Conservation (phyloP, 495 filamentous ascomycete species). For the Penicillium steckii region DNA sequence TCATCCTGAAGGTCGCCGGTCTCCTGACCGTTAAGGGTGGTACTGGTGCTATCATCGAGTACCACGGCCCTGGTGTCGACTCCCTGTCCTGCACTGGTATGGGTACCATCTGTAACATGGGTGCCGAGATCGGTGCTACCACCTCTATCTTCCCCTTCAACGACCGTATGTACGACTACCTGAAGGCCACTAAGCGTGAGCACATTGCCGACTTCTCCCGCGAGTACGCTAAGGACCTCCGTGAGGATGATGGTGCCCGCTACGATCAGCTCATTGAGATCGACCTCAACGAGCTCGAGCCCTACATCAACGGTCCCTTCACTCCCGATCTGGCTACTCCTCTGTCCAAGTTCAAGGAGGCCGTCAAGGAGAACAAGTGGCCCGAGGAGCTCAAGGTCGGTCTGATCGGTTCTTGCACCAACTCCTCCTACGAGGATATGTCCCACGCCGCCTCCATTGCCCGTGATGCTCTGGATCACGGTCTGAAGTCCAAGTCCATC, state of each 20-base stretch:
- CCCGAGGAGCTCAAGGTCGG: conserved; percentile 97
- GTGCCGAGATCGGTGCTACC: conserved; percentile 93
- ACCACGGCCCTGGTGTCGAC: conserved; percentile 83
- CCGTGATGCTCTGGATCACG: conserved; percentile 89
- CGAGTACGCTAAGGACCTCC: conserved; percentile 79
- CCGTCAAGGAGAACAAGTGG: conserved; percentile 93
- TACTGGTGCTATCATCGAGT: conserved; percentile 95
- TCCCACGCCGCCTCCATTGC: conserved; percentile 92
- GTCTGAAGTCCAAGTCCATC: conserved; percentile 87
- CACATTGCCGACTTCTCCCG: conserved; percentile 89
- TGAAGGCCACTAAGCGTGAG: conserved; percentile 86
- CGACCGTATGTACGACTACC: conserved; percentile 95
- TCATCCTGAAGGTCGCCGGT: conserved; percentile 97
- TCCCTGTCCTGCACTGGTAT: conserved; percentile 66
- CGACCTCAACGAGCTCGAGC: conserved; percentile 92
- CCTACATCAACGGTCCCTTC: conserved; percentile 98
- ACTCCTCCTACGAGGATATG: conserved; percentile 99
- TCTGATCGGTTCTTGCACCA: conserved; percentile 93
- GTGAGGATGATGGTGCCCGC: conserved; percentile 88
- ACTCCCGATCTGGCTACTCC: conserved; percentile 99
- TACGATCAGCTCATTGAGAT: conserved; percentile 97
- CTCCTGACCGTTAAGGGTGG: conserved; percentile 98
- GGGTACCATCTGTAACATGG: conserved; percentile 76
- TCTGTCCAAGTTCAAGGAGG: conserved; percentile 94
- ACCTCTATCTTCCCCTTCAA: conserved; percentile 99